Evolutionary conservation across 1,284 basidiomycete genomes (phyloP), one percentile per base, ranked within the genome.

Genomic region (Papiliotrema nemorosa): DNA sequence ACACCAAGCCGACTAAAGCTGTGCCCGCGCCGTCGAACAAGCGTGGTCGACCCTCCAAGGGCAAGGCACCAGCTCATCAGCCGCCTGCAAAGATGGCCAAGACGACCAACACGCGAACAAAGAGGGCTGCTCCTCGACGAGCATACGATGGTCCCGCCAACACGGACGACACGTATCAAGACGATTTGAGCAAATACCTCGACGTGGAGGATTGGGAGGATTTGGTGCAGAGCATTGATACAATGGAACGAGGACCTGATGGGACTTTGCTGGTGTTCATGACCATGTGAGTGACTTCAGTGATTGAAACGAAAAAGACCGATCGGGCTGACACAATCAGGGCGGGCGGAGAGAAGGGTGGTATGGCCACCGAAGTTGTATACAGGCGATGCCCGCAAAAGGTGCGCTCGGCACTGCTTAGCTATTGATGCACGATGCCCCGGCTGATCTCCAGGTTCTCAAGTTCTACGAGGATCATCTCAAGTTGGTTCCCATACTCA

Each of bases 71-170:
- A 21, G 20, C 29, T 16, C 52, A 24, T 14, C 39, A 29, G n/a
- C 29, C 13, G 52, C 55, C 18, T 13, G 39, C 51, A 26, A 62
- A 66, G 44, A 20, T 55, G 3, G 27, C 52, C 43, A 37, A 45
- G 50, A 34, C 46, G 50, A 48, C 43, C 33, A 54, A 50, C 34
- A 57, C 47, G 21, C 43, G 25, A 41, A 25, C 31, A 10, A 58
- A 48, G 54, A 47, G 44, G 54, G 59, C 77, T 77, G 56, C 79
- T 76, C 39, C 54, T 5, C 40, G 39, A 13, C 55, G 57, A 6
- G 58, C 47, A 12, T 80, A 73, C 59, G 24, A 75, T 64, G 57
- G 82, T 79, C 71, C 85, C 81, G 63, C 80, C 77, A 38, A 86
- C 78, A 68, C 86, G 83, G 54, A 54, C 9, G 50, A 59, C 21